These are phyloP conservation scores for Amanita rubescens DNA, from an alignment of 768 basidiomycete species.

Conservation along the genomic window DNA sequence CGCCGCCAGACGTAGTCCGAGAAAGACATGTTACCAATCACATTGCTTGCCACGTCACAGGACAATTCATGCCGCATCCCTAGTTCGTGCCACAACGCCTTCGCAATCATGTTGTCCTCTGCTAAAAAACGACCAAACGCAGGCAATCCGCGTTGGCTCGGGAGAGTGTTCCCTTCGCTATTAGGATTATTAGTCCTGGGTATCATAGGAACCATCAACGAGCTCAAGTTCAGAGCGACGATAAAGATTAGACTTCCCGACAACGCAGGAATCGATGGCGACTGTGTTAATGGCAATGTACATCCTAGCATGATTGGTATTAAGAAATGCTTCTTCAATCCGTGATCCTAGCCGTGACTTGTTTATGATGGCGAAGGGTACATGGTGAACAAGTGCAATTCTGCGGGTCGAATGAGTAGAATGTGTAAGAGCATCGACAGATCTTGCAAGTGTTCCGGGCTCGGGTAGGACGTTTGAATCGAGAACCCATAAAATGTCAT, in stretches of 20 bases:
- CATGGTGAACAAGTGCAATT: conserved; percentile 89
- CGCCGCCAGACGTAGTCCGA: conserved; percentile 82
- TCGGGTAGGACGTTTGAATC: conserved; percentile 90
- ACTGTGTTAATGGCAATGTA: conserved; percentile 90
- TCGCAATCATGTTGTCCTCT: conserved; percentile 97
- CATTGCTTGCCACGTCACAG: conserved; percentile 83
- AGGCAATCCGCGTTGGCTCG: conserved; percentile 48
- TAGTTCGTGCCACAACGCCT: conserved; percentile 90
- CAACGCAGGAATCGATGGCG: conserved; percentile 89
- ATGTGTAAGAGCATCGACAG: conserved; percentile 66
- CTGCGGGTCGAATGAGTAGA: conserved; percentile 36
- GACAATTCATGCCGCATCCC: conserved; percentile 84
- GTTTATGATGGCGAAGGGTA: conserved; percentile 79
- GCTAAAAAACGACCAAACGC: conserved; percentile 87
- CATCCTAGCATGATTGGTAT: conserved; percentile 98
- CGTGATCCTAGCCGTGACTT: conserved; percentile 68
- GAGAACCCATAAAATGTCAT: conserved; percentile 94
- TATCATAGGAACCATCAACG: conserved; percentile 58
- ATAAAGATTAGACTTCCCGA: conserved; percentile 95
- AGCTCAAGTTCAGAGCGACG: conserved; percentile 81
- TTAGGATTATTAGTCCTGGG: conserved; percentile 20
- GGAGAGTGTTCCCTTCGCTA: conserved; percentile 14
- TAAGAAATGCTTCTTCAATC: conserved; percentile 90
- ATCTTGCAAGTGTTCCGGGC: conserved; percentile 72
- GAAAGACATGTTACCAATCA: conserved; percentile 83